Evolutionary conservation across 352 stramenopile species (phyloP).

Genomic region (Blastocystis sp.): DNA sequence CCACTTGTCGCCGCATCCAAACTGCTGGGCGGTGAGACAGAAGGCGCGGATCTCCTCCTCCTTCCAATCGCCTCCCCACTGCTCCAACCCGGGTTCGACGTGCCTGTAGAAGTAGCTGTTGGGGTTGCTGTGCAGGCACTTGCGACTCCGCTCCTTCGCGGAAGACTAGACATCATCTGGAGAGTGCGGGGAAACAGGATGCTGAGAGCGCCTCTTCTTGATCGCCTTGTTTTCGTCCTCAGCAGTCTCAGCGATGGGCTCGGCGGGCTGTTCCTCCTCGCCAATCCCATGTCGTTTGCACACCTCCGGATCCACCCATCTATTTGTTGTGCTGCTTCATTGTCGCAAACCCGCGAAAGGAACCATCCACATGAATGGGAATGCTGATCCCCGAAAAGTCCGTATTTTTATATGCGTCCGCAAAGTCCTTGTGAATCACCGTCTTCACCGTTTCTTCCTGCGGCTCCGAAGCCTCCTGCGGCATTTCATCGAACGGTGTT

Average conservation of each 20-base stretch:
- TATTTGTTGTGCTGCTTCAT: neutral
- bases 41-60: constrained; percentile 58
- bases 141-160: constrained; percentile 14
- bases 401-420: constrained; percentile 15
- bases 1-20: constrained; percentile 55
- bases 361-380: constrained; percentile 47
- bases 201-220: neutral
- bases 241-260: too few relatives aligned
- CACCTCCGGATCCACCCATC: constrained; percentile 38
- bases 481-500: neutral
- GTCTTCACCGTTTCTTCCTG: constrained; percentile 18
- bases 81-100: constrained; percentile 33
- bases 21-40: constrained; percentile 31
- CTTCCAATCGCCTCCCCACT: constrained; percentile 56
- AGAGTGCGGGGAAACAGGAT: neutral
- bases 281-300: constrained; percentile 15
- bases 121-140: constrained; percentile 30
- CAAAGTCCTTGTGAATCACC: neutral
- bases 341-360: neutral
- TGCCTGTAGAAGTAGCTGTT: constrained; percentile 62
- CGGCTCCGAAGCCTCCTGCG: neutral
- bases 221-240: neutral
- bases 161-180: constrained; percentile 16
- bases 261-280: neutral
- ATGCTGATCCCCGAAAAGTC: constrained; percentile 28